Base-by-base conservation (phyloP, 306 rosid genomes). In the Quercus suber region DNA sequence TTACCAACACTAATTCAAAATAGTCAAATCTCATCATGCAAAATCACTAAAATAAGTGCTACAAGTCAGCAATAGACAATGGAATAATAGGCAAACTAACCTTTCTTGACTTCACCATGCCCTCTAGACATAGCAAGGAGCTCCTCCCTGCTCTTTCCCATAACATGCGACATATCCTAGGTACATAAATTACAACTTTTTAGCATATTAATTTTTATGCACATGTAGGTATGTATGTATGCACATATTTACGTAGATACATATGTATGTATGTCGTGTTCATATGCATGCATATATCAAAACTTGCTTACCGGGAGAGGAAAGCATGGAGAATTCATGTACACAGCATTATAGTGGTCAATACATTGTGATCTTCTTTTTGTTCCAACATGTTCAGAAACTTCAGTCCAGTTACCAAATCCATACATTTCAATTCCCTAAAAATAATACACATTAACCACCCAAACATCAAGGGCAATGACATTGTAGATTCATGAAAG, bases 341-440 rank as follows among this genome's bases (percentile, higher is more conserved):
- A 94, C 55, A 88, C 77, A 58, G 87, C 89, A 80, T 85, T 87
- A 88, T 87, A 94, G 87, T 94, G 98, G 58, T 88, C 89, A 76
- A 90, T 86, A 84, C 98, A 94, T 61, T 89, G 92, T 78, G 82
- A 55, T 83, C 85, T 94, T 85, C 83, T 86, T 82, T 89, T 92
- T 12, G 96, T 92, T 83, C 97, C 98, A 83, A 94, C 94, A 84
- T 84, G 88, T 71, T 88, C 96, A 6, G 96, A 92, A 80, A 94
- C 94, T 74, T 88, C 94, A 49, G 79, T 74, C 97, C 97, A 92
- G 78, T 90, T 92, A 75, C 97, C 98, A 80, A 90, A 90, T 87
- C 98, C 98, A 89, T 92, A 92, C 87, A 87, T 92, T 75, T 80
- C 97, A 84, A 94, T 84, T 76, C 92, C 97, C 97, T 94, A 6